A percentile compares a stretch with the other conserved stretches of the same genome.
Evolutionary conservation across 2,329 filamentous ascomycete species (phyloP).

Genomic region (Zasmidium angulare): DNA sequence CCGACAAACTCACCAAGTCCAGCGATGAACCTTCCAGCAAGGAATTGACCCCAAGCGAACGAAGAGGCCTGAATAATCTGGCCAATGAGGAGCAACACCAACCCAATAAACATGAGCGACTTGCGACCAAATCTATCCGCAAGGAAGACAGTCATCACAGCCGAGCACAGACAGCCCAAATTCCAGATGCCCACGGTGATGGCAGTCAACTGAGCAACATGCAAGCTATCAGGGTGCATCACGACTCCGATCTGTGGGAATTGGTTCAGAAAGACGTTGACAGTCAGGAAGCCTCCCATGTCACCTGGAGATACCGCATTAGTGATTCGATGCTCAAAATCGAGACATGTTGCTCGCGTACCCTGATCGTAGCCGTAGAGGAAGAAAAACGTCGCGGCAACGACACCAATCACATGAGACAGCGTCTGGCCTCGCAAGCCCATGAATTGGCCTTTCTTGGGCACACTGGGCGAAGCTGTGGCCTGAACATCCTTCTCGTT

Average conservation of each 20-base stretch:
- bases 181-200: conserved; percentile 42
- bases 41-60: conserved; percentile 46
- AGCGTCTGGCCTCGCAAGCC: conserved; percentile 19
- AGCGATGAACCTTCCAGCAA: conserved; percentile 53
- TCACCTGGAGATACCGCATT: conserved; percentile 19
- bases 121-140: conserved; percentile 60
- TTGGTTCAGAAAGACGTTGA: conserved; percentile 57
- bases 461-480: not conserved
- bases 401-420: conserved; percentile 18
- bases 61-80: conserved; percentile 59
- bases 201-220: conserved; percentile 41
- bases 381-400: conserved; percentile 19
- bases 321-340: too few species aligned
- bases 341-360: too few species aligned
- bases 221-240: conserved; percentile 33
- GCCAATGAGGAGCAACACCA: conserved; percentile 57
- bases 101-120: conserved; percentile 59
- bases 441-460: conserved; percentile 16
- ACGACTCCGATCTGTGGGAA: conserved; percentile 45
- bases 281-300: conserved; percentile 59
- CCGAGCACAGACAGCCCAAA: conserved; percentile 47
- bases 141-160: conserved; percentile 44
- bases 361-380: conserved; percentile 19
- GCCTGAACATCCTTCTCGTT: not conserved
- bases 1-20: conserved; percentile 32